Percentiles rank a stretch among this genome's conserved stretches.
Conservation (phyloP, 371 early-diverging fungal species). For the Rhizopus sp. region DNA sequence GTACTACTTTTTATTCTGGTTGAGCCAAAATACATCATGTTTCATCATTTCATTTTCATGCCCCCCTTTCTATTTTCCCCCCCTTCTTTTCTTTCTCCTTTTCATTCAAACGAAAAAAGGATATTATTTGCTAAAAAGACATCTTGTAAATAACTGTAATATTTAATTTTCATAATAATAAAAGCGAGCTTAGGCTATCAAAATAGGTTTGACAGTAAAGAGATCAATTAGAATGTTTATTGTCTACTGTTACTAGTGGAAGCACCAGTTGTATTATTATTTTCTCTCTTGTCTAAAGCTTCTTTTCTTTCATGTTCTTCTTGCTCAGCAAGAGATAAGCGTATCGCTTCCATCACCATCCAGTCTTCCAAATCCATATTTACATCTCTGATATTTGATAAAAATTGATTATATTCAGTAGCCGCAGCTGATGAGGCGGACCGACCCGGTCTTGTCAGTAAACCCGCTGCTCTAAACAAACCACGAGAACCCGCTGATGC, state of each 20-base stretch:
- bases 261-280: slow-evolving; percentile 1
- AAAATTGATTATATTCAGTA: slow-evolving; percentile 61
- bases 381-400: slow-evolving; percentile 68
- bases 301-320: slow-evolving; percentile 45
- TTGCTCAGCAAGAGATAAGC: slow-evolving; percentile 70
- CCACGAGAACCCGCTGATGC: slow-evolving; percentile 38
- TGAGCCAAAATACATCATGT: neutral
- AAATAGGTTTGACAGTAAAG: neutral
- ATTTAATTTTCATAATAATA: too few relatives aligned
- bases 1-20: neutral
- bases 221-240: neutral
- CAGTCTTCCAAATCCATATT: slow-evolving; percentile 87
- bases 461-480: slow-evolving; percentile 25
- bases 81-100: too few relatives aligned
- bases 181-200: too few relatives aligned
- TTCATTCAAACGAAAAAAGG: too few relatives aligned
- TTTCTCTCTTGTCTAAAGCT: slow-evolving; percentile 7
- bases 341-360: slow-evolving; percentile 91
- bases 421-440: slow-evolving; percentile 46
- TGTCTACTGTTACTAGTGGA: too few relatives aligned
- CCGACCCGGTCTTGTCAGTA: slow-evolving; percentile 40
- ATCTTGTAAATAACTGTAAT: neutral
- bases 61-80: too few relatives aligned
- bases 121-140: too few relatives aligned
- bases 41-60: too few relatives aligned